Base-by-base conservation (phyloP, 164 flowering plant genomes). In the Santalum album region DNA sequence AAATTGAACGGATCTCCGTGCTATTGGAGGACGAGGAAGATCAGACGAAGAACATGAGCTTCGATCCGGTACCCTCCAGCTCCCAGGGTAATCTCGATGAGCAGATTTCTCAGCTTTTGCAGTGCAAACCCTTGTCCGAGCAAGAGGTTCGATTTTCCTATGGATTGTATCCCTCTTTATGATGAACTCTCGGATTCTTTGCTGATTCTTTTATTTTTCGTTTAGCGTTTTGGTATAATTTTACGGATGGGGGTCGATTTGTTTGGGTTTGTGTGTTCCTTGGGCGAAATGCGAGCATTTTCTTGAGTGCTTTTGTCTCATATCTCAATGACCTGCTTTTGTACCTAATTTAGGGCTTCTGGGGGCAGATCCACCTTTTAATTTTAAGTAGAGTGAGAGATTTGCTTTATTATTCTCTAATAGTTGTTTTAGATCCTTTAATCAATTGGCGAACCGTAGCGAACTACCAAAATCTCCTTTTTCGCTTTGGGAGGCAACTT, bases 91-190 rank as follows among this genome's bases (percentile, higher is more conserved):
- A 75, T 58, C 76, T 87, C 43, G 97, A 90, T 56, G 87, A 83
- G 70, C 77, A 90, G 82, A 90, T 90, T 68, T 46, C 70, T 3
- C 95, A 84, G 84, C 94, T 90, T 49, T 81, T 84, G 97, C 97
- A 90, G 86, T 90, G 97, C 86, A 87, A 83, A 65, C 97, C 95
- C 59, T 75, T 87, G 61, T 81, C 88, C 20, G 95, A 87, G 57
- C 87, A 72, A 69, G 94, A 90, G 90, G 95, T 90, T 51, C 39
- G 11, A 22, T 20, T 32, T 24, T 32, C 9, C 16, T 18, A 48
- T 17, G 34, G 32, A 3, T 26, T 34, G 48, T 43, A 42, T 51
- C 29, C 36, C 11, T 19, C 48, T 56, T 22, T 39, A 38, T 36
- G 10, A 23, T 12, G 24, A 12, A 45, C 14, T 49, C 27, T 36